A percentile compares a stretch with the other conserved stretches of the same genome.
These are phyloP conservation scores for Roridomyces roridus DNA, from an alignment of 768 basidiomycete species.

Conservation along the genomic window DNA sequence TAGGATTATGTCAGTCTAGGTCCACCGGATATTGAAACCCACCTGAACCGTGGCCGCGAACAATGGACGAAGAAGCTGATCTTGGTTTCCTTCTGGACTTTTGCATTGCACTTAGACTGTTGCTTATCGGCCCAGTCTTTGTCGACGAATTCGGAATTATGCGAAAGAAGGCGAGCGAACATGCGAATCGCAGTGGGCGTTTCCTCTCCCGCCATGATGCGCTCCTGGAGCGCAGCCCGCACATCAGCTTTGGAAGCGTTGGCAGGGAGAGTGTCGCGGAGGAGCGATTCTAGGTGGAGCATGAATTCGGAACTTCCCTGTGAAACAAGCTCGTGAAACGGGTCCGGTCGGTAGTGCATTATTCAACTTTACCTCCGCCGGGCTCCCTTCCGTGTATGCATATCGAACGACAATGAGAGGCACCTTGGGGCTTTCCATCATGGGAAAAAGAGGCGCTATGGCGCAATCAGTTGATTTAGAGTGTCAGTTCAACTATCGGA, in stretches of 20 bases:
- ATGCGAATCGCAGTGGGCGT: slow-evolving; percentile 23
- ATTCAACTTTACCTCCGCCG: slow-evolving; percentile 1
- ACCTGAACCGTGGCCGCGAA: slow-evolving; percentile 21
- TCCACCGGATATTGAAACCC: not conserved
- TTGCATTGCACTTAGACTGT: slow-evolving; percentile 29
- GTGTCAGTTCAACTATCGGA: too few relatives aligned
- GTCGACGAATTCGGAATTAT: slow-evolving; percentile 24
- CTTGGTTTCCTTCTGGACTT: slow-evolving; percentile 23
- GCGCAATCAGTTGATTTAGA: too few relatives aligned
- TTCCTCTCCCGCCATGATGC: slow-evolving; percentile 18
- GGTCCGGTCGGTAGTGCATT: too few relatives aligned
- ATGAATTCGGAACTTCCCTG: slow-evolving; percentile 27
- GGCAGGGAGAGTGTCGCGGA: slow-evolving; percentile 19
- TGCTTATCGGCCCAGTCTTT: slow-evolving; percentile 16
- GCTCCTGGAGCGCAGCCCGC: slow-evolving; percentile 22
- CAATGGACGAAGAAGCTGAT: slow-evolving; percentile 29
- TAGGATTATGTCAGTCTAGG: not conserved
- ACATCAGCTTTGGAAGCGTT: slow-evolving; percentile 10
- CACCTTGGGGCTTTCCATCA: slow-evolving; percentile 27
- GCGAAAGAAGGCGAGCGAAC: slow-evolving; percentile 28
- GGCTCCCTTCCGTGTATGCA: slow-evolving; percentile 27
- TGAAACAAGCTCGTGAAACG: too few relatives aligned
- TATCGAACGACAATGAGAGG: slow-evolving; percentile 26
- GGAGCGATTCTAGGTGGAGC: slow-evolving; percentile 19
- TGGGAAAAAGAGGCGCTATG: slow-evolving; percentile 27